Evolutionary conservation across 2,329 filamentous ascomycete genomes (phyloP).

Genomic region (Fusarium sp.): DNA sequence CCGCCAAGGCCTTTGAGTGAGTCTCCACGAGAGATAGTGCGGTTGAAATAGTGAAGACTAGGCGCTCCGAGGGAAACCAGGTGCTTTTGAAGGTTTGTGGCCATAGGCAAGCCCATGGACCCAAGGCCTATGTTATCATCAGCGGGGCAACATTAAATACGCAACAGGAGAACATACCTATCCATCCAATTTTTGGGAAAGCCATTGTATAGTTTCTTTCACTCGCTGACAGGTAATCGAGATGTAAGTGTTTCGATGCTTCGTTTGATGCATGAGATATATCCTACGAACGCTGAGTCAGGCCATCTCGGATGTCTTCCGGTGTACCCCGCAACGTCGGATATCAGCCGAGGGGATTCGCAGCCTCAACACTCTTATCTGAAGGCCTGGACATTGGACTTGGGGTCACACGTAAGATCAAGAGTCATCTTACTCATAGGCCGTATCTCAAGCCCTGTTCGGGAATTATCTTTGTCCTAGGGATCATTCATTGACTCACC

Average conservation of each 20-base stretch:
- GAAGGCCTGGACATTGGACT: neutral
- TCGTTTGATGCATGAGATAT: neutral
- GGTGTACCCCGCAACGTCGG: slow-evolving; percentile 11
- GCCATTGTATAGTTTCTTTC: neutral
- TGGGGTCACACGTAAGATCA: neutral
- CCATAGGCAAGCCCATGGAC: slow-evolving; percentile 64
- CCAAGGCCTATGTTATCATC: slow-evolving; percentile 53
- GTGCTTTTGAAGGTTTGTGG: slow-evolving; percentile 60
- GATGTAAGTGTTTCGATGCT: neutral
- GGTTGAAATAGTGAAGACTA: slow-evolving; percentile 56
- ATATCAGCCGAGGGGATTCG: neutral
- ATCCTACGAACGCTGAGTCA: neutral
- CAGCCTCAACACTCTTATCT: neutral
- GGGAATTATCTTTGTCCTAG: neutral
- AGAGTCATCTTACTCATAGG: neutral
- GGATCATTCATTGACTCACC: neutral
- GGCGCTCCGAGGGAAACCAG: slow-evolving; percentile 39
- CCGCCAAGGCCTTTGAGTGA: slow-evolving; percentile 46
- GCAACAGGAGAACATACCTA: neutral
- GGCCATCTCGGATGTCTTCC: neutral
- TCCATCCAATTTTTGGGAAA: slow-evolving; percentile 25
- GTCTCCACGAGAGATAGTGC: slow-evolving; percentile 59
- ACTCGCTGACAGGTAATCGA: neutral
- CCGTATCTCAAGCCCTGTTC: no score
- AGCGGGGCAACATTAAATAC: rapidly evolving